Conservation (phyloP, 2,329 filamentous ascomycete genomes). For the Paecilomyces variotii region DNA sequence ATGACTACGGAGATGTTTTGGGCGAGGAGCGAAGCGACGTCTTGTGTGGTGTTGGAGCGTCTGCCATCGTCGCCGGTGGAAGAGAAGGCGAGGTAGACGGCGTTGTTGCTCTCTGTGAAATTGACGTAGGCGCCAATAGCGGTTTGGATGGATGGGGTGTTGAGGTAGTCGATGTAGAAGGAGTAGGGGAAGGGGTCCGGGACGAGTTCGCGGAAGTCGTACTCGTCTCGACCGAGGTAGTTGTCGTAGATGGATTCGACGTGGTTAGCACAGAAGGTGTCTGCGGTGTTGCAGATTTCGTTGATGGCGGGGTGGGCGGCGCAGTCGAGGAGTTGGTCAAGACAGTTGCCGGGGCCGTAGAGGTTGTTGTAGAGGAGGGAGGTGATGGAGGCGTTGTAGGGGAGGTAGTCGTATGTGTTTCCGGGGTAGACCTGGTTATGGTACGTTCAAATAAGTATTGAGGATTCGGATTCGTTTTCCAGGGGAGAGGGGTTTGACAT, state of each 20-base stretch:
- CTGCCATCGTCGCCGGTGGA: slow-evolving; percentile 39
- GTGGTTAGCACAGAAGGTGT: slow-evolving; percentile 47
- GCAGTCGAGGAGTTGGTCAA: slow-evolving; percentile 51
- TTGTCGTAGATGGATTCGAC: slow-evolving; percentile 47
- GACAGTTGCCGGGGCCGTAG: slow-evolving; percentile 54
- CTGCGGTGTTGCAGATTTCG: slow-evolving; percentile 45
- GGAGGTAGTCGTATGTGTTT: slow-evolving; percentile 27
- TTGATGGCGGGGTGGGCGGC: slow-evolving; percentile 41
- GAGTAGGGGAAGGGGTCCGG: slow-evolving; percentile 21
- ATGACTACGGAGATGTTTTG: slow-evolving; percentile 29
- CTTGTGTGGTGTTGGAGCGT: slow-evolving; percentile 28
- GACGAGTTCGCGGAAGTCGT: slow-evolving; percentile 38
- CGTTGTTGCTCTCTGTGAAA: slow-evolving; percentile 36
- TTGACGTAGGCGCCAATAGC: slow-evolving; percentile 46
- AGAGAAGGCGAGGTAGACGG: slow-evolving; percentile 35
- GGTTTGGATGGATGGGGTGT: slow-evolving; percentile 37
- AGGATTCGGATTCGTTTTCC: not conserved
- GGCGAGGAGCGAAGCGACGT: slow-evolving; percentile 35
- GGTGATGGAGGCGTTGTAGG: slow-evolving; percentile 38
- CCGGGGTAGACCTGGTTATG: slow-evolving; percentile 19
- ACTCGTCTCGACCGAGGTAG: slow-evolving; percentile 45
- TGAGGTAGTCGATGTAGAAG: slow-evolving; percentile 45
- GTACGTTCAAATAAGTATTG: not conserved
- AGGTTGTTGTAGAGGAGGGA: slow-evolving; percentile 51
- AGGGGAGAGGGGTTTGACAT: not conserved